Percentiles rank a stretch among this genome's conserved stretches.
These are phyloP conservation scores for Babesia gibsoni DNA, from an alignment of 169 alveolate genomes.

Conservation along the genomic window DNA sequence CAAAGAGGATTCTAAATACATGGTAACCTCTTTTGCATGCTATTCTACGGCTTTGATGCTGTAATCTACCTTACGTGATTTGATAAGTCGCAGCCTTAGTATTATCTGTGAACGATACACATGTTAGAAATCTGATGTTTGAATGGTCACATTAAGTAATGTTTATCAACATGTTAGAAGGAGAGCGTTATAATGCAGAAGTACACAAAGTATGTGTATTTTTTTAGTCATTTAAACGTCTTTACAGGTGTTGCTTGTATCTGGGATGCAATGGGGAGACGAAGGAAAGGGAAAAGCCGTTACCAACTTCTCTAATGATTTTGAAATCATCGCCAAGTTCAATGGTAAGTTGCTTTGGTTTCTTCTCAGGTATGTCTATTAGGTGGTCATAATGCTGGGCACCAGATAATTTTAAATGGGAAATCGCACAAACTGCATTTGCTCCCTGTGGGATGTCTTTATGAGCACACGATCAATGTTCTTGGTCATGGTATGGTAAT, in stretches of 20 bases:
- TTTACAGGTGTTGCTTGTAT: constrained; percentile 65
- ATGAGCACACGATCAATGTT: constrained; percentile 73
- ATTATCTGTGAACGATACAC: too few species aligned
- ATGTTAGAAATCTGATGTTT: too few species aligned
- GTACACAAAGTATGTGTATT: constrained; percentile 9
- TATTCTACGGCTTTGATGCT: too few species aligned
- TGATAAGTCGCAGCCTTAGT: too few species aligned
- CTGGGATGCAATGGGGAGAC: constrained; percentile 98
- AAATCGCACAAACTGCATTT: constrained; percentile 86
- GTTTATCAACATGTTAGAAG: neutral
- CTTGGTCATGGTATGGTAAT: constrained; percentile 93
- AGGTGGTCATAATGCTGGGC: constrained; percentile 94
- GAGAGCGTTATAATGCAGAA: neutral
- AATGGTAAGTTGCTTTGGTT: constrained; percentile 74
- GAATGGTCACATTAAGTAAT: too few species aligned
- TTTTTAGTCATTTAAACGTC: neutral
- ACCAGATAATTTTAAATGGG: constrained; percentile 79
- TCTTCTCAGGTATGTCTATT: neutral
- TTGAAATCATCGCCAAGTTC: constrained; percentile 86
- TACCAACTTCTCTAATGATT: constrained; percentile 85
- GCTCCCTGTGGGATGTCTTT: constrained; percentile 91
- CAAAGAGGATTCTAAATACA: too few species aligned
- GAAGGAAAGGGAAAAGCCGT: constrained; percentile 97
- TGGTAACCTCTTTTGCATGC: too few species aligned
- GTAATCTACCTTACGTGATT: too few species aligned